A percentile compares a stretch with the other conserved stretches of the same genome.
phyloP scores from a whole-genome alignment of 1,284 basidiomycete species.

The Puccinia horiana region DNA sequence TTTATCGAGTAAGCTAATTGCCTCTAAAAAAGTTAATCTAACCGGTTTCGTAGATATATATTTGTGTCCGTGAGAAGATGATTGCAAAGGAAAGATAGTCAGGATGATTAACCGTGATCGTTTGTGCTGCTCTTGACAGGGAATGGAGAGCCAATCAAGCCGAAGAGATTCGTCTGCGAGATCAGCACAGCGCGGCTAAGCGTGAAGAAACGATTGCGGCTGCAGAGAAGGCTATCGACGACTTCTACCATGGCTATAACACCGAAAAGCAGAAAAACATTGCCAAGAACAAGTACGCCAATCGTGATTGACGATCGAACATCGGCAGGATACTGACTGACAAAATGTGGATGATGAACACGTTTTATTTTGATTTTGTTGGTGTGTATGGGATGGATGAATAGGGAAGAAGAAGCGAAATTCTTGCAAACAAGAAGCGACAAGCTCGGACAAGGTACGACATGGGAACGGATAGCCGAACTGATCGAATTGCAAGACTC shows the following conservation, averaged over 20 bases:
- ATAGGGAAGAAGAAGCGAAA: constrained; percentile 81
- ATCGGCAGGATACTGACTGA: background rate
- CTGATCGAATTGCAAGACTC: constrained; percentile 89
- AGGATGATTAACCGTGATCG: constrained; percentile 9
- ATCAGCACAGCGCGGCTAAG: constrained; percentile 74
- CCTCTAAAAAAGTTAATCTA: no score
- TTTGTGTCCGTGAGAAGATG: background rate
- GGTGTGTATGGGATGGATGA: constrained; percentile 1
- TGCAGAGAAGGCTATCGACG: constrained; percentile 89
- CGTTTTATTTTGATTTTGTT: background rate
- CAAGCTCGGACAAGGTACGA: constrained; percentile 83
- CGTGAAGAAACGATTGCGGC: constrained; percentile 82
- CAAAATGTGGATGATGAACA: constrained; percentile 12
- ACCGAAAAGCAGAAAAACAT: constrained; percentile 89
- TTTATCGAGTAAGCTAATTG: constrained; percentile 71
- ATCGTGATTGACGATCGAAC: background rate
- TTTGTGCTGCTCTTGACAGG: constrained; percentile 60
- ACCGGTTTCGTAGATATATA: no score
- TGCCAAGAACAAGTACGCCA: constrained; percentile 91
- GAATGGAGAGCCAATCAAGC: constrained; percentile 86
- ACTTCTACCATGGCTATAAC: constrained; percentile 93
- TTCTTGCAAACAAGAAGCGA: constrained; percentile 74
- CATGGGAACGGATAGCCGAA: constrained; percentile 91
- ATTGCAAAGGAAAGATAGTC: background rate
- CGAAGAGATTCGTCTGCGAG: constrained; percentile 78